A percentile compares a stretch with the other conserved stretches of the same genome.
Evolutionary conservation across 2,329 filamentous ascomycete species (phyloP).

Genomic region (Aspergillus tanneri): DNA sequence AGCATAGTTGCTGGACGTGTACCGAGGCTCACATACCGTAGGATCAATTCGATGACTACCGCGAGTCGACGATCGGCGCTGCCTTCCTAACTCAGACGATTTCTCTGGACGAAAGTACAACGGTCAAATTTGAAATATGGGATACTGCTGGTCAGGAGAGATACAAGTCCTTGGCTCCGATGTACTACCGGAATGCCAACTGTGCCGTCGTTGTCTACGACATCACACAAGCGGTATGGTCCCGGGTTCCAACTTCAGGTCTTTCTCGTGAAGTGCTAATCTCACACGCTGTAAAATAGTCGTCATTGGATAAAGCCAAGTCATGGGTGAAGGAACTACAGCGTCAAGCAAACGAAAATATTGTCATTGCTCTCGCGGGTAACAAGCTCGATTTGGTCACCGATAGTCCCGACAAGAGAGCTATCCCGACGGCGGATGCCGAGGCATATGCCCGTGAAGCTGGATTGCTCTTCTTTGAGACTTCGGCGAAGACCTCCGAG

Average conservation of each 20-base stretch:
- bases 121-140: constrained; percentile 99
- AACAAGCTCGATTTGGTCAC: constrained; percentile 97
- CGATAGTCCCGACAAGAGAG: constrained; percentile 93
- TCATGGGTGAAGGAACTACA: constrained; percentile 99
- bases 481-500: constrained; percentile 93
- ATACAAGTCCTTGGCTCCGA: constrained; percentile 97
- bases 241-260: neutral
- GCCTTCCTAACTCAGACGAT: constrained; percentile 99
- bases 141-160: constrained; percentile 97
- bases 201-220: constrained; percentile 99
- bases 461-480: constrained; percentile 95
- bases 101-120: constrained; percentile 94
- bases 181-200: constrained; percentile 99
- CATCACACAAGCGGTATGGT: constrained; percentile 93
- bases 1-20: neutral
- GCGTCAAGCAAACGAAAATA: constrained; percentile 98
- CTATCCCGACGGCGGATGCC: constrained; percentile 82
- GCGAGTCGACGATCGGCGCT: constrained; percentile 96
- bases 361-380: constrained; percentile 95
- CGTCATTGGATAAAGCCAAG: constrained; percentile 97
- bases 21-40: constrained; percentile 39
- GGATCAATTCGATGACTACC: constrained; percentile 99
- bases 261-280: constrained; percentile 14
- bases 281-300: constrained; percentile 51
- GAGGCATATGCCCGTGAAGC: constrained; percentile 94